These are phyloP conservation scores for Taphrina populina DNA, from an alignment of 1,139 yeast genomes.

Conservation along the genomic window DNA sequence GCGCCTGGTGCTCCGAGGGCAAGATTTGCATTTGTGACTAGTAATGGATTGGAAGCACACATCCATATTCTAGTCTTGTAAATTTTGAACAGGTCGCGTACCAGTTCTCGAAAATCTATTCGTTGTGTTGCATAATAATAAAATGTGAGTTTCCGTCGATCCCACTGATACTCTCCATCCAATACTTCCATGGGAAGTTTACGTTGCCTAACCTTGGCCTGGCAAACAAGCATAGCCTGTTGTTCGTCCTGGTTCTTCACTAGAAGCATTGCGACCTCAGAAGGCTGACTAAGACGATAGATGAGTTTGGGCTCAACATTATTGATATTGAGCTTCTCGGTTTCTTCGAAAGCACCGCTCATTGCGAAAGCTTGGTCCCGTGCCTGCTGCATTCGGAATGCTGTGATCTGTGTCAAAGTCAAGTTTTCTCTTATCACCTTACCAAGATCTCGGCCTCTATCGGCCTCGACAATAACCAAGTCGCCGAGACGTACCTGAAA, in stretches of 20 bases:
- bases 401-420: slow-evolving; percentile 71
- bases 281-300: slow-evolving; percentile 62
- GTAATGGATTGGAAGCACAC: slow-evolving; percentile 62
- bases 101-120: slow-evolving; percentile 87
- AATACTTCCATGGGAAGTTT: slow-evolving; percentile 53
- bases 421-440: slow-evolving; percentile 56
- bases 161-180: slow-evolving; percentile 93
- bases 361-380: slow-evolving; percentile 68
- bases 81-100: slow-evolving; percentile 84
- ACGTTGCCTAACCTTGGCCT: slow-evolving; percentile 58
- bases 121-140: slow-evolving; percentile 74
- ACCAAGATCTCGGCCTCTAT: slow-evolving; percentile 89
- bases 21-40: slow-evolving; percentile 7
- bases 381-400: slow-evolving; percentile 78
- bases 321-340: slow-evolving; percentile 40
- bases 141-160: slow-evolving; percentile 86
- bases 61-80: slow-evolving; percentile 97
- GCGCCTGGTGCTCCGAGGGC: slow-evolving; percentile 24
- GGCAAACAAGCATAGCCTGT: slow-evolving; percentile 62
- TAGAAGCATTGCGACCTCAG: slow-evolving; percentile 60
- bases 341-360: slow-evolving; percentile 43
- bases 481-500: slow-evolving; percentile 64
- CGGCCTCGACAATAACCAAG: slow-evolving; percentile 95
- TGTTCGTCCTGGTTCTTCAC: slow-evolving; percentile 68
- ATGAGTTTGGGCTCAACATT: slow-evolving; percentile 65